Evolutionary conservation across 768 basidiomycete genomes (phyloP).

Genomic region (Leccinum subgranulosum): DNA sequence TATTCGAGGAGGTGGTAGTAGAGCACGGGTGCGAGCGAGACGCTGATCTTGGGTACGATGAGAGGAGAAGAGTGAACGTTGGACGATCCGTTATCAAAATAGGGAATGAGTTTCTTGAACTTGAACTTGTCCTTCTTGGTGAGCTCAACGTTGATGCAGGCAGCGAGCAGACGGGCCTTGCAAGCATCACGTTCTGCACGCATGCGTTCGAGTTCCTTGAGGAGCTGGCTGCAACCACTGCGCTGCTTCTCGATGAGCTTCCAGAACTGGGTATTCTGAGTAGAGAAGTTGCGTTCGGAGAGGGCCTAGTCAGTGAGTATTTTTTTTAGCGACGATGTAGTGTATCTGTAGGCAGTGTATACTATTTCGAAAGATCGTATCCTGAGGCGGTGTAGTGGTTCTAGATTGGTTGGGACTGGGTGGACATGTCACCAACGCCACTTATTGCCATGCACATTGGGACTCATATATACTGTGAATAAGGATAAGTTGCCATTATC

Average conservation of each 20-base stretch:
- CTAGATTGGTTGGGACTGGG: too few relatives aligned
- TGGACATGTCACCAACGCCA: too few relatives aligned
- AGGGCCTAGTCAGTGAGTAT: slow-evolving; percentile 46
- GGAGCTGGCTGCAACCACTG: slow-evolving; percentile 70
- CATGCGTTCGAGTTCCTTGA: slow-evolving; percentile 79
- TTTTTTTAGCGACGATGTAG: too few relatives aligned
- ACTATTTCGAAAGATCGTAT: too few relatives aligned
- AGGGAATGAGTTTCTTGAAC: too few relatives aligned
- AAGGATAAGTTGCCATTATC: too few relatives aligned
- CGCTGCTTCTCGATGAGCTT: slow-evolving; percentile 76
- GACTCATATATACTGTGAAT: too few relatives aligned
- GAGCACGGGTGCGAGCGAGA: slow-evolving; percentile 17
- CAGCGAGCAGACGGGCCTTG: slow-evolving; percentile 6
- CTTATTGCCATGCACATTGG: too few relatives aligned
- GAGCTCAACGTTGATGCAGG: slow-evolving; percentile 40
- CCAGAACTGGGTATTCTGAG: slow-evolving; percentile 31
- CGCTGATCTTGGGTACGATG: slow-evolving; percentile 15
- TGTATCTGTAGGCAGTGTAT: too few relatives aligned
- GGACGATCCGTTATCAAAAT: neutral
- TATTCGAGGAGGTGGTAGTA: slow-evolving; percentile 4
- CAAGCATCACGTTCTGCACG: too few relatives aligned
- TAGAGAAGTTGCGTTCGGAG: slow-evolving; percentile 29
- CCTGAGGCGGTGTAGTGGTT: too few relatives aligned
- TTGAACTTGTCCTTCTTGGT: slow-evolving; percentile 28
- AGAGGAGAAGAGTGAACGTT: slow-evolving; percentile 11